phyloP scores from a whole-genome alignment of 306 rosid species.

The Hippophae rhamnoides region DNA sequence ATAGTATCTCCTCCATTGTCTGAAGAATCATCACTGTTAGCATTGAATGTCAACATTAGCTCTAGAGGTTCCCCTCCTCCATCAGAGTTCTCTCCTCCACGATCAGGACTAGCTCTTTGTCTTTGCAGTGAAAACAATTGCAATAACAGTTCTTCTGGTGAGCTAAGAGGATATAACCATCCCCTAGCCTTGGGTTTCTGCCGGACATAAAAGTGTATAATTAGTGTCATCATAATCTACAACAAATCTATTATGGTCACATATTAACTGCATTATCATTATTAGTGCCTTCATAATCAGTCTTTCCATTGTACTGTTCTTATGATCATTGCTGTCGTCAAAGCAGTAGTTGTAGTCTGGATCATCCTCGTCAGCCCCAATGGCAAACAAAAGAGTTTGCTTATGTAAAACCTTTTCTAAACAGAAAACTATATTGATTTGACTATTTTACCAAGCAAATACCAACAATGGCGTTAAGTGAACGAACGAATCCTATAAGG shows the following conservation, averaged over 20 bases:
- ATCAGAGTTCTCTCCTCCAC: slow-evolving; percentile 31
- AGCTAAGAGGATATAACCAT: slow-evolving; percentile 10
- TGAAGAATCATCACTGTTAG: slow-evolving; percentile 41
- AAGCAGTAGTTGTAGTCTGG: background rate
- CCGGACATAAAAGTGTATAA: slow-evolving; percentile 38
- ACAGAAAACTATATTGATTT: slow-evolving; percentile 18
- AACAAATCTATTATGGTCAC: slow-evolving; percentile 28
- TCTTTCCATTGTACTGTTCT: slow-evolving; percentile 11
- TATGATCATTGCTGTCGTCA: background rate
- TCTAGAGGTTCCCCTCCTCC: slow-evolving; percentile 40
- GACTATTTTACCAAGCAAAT: too few relatives aligned
- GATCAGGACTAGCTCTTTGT: slow-evolving; percentile 33
- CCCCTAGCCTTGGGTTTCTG: slow-evolving; percentile 53
- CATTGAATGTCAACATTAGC: slow-evolving; percentile 44
- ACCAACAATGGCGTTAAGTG: too few relatives aligned
- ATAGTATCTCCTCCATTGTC: slow-evolving; percentile 33
- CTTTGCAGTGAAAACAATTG: slow-evolving; percentile 62
- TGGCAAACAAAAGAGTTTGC: slow-evolving; percentile 33
- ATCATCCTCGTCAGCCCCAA: too few relatives aligned
- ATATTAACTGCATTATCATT: slow-evolving; percentile 19
- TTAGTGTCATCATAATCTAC: slow-evolving; percentile 22
- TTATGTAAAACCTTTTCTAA: slow-evolving; percentile 51
- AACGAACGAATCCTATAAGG: too few relatives aligned
- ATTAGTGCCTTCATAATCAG: slow-evolving; percentile 22
- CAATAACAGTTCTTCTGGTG: slow-evolving; percentile 54